phyloP scores from a whole-genome alignment of 225 moss, liverwort and hornwort genomes.

The Pleurozium schreberi region DNA sequence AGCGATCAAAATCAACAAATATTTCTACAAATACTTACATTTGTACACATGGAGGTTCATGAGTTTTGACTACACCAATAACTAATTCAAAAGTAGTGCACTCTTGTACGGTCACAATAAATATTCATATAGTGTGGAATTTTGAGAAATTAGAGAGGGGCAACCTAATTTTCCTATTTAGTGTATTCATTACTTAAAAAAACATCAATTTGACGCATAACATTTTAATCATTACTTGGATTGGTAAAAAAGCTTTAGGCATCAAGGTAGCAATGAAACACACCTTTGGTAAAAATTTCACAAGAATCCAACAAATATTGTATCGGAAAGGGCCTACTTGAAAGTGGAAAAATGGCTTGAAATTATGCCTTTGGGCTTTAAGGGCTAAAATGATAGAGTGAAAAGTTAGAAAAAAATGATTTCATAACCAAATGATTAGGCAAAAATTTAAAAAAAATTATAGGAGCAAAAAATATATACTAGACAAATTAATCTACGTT shows the following conservation, averaged over 20 bases:
- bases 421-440: neutral
- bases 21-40: too few species aligned
- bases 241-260: neutral
- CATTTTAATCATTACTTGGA: accelerated
- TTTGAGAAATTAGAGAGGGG: too few species aligned
- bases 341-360: neutral
- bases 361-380: neutral
- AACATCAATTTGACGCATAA: neutral
- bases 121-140: too few species aligned
- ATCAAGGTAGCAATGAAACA: neutral
- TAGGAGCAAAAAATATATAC: neutral
- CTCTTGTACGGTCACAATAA: too few species aligned
- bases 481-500: neutral
- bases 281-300: neutral
- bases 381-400: neutral
- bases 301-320: neutral
- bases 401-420: neutral
- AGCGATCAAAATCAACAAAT: too few species aligned
- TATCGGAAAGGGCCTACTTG: accelerated
- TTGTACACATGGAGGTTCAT: too few species aligned
- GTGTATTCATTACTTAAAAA: too few species aligned
- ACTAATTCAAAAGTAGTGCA: too few species aligned
- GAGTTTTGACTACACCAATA: too few species aligned
- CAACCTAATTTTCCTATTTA: too few species aligned
- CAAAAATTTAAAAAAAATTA: neutral